Evolutionary conservation across 257 asterid genomes (phyloP).

Genomic region (Ligustrum vulgare): DNA sequence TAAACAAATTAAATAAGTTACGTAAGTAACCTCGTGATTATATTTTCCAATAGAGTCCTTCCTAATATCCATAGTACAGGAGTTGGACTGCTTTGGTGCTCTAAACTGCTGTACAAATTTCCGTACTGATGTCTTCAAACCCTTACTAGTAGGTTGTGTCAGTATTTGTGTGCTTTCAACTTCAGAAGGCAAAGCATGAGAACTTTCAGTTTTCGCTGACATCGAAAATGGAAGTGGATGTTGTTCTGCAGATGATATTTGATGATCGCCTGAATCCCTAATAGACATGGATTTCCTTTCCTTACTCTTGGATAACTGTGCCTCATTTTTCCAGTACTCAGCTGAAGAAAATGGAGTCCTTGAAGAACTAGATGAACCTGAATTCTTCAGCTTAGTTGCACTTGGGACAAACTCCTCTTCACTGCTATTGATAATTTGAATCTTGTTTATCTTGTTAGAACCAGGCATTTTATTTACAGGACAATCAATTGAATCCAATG

Average conservation of each 20-base stretch:
- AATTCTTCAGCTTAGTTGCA: conserved; percentile 27
- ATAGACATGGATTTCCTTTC: conserved; percentile 26
- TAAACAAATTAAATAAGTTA: background rate
- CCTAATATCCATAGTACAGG: conserved; percentile 27
- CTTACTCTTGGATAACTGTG: conserved; percentile 29
- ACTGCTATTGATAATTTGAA: conserved; percentile 22
- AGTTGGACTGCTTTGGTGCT: conserved; percentile 47
- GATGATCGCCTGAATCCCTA: conserved; percentile 31
- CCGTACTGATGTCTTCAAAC: conserved; percentile 47
- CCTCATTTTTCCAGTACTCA: conserved; percentile 27
- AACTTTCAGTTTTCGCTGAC: conserved; percentile 21
- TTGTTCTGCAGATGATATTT: conserved; percentile 31
- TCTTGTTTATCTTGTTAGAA: conserved; percentile 30
- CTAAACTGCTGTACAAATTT: conserved; percentile 51
- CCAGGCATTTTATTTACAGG: conserved; percentile 20
- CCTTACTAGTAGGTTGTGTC: conserved; percentile 37
- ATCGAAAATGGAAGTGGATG: conserved; percentile 20
- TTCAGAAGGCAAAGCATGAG: conserved; percentile 32
- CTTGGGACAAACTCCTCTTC: conserved; percentile 29
- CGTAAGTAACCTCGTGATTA: conserved; percentile 38
- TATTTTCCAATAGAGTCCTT: conserved; percentile 31
- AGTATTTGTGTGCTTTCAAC: conserved; percentile 32
- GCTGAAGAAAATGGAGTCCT: conserved; percentile 24
- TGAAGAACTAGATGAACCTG: conserved; percentile 26
- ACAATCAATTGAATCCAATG: conserved; percentile 14